Evolutionary conservation across 768 basidiomycete species (phyloP).

Genomic region (Crepidotus variabilis): DNA sequence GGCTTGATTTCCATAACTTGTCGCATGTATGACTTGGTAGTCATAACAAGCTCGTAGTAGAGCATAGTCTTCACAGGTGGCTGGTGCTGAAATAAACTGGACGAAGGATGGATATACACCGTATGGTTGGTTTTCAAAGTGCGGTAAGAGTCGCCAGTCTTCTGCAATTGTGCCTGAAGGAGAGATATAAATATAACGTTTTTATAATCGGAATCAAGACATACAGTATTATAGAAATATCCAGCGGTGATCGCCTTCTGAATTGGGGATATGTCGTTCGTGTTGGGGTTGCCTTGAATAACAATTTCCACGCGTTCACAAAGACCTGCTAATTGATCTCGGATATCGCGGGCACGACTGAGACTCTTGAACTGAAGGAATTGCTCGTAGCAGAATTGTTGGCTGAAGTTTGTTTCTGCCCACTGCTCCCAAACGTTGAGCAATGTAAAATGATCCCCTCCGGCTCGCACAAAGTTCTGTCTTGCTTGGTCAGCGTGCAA

Average conservation of each 20-base stretch:
- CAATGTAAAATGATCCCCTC: conserved; percentile 97
- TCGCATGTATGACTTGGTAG: conserved; percentile 95
- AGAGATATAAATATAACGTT: neutral
- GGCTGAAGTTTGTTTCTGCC: conserved; percentile 96
- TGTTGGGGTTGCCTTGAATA: conserved; percentile 82
- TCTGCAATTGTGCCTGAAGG: conserved; percentile 81
- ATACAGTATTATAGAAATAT: conserved; percentile 92
- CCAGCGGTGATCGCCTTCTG: conserved; percentile 96
- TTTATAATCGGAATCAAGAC: conserved; percentile 26
- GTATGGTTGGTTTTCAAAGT: conserved; percentile 96
- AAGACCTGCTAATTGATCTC: conserved; percentile 90
- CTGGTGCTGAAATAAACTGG: conserved; percentile 91
- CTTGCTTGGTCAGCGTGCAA: conserved; percentile 96
- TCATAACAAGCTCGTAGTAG: conserved; percentile 98
- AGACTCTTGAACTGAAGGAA: conserved; percentile 95
- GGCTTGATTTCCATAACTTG: conserved; percentile 99
- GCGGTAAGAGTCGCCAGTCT: conserved; percentile 94
- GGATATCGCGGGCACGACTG: conserved; percentile 91
- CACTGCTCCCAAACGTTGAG: conserved; percentile 99
- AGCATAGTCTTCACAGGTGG: conserved; percentile 87
- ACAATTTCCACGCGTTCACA: conserved; percentile 98
- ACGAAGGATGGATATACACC: conserved; percentile 95
- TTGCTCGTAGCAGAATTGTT: conserved; percentile 95
- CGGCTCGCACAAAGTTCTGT: conserved; percentile 92
- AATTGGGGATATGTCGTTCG: conserved; percentile 87